These are phyloP conservation scores for Favolaschia claudopus DNA, from an alignment of 768 basidiomycete genomes.

Conservation along the genomic window DNA sequence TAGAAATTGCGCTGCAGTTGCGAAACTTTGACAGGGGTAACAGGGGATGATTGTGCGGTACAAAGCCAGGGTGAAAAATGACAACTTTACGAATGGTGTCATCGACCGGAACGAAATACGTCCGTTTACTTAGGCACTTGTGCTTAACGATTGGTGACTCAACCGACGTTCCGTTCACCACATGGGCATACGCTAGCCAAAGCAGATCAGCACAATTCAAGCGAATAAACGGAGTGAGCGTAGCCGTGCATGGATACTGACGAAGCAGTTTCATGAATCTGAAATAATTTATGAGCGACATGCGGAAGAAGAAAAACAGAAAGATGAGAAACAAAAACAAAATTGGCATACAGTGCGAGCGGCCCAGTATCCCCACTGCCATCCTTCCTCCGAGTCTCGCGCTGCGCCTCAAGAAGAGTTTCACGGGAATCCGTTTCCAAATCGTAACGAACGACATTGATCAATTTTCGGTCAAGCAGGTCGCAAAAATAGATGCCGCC, in stretches of 20 bases:
- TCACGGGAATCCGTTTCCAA: not conserved
- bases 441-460: not conserved
- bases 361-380: not conserved
- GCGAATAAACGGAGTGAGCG: too few relatives aligned
- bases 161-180: not conserved
- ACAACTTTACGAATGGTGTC: not conserved
- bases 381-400: not conserved
- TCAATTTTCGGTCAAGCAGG: not conserved
- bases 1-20: too few relatives aligned
- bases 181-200: not conserved
- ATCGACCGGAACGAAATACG: conserved; percentile 6
- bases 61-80: not conserved
- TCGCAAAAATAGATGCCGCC: not conserved
- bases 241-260: not conserved
- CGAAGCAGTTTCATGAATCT: not conserved
- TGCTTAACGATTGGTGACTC: not conserved
- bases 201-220: too few relatives aligned
- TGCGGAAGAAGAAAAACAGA: conserved; percentile 10
- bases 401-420: not conserved
- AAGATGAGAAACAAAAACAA: too few relatives aligned
- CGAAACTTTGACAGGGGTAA: too few relatives aligned
- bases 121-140: not conserved
- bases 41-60: conserved; percentile 22
- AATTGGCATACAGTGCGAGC: conserved; percentile 2
- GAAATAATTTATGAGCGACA: not conserved